phyloP scores from a whole-genome alignment of 495 filamentous ascomycete species.

The Xanthoparmelia taractica region DNA sequence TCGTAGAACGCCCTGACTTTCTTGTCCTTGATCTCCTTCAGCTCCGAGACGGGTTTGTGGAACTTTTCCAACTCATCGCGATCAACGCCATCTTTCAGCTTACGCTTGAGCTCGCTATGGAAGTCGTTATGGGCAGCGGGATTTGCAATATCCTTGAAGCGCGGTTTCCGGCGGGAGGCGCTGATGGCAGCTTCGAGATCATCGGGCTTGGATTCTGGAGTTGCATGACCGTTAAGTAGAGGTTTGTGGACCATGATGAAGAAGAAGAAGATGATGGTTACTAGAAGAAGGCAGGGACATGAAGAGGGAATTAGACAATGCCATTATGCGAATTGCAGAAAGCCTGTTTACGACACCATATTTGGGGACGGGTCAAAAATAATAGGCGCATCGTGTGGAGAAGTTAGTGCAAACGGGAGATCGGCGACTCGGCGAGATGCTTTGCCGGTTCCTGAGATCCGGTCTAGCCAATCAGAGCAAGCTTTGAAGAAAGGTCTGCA shows the following conservation, averaged over 20 bases:
- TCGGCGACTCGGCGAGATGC: not conserved
- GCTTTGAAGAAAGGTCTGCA: too few relatives aligned
- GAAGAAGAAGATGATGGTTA: too few relatives aligned
- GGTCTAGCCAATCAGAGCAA: constrained; percentile 9
- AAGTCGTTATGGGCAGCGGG: constrained; percentile 20
- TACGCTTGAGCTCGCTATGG: constrained; percentile 35
- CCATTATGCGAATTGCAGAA: too few relatives aligned
- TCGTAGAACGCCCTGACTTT: constrained; percentile 42
- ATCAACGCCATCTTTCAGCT: constrained; percentile 39
- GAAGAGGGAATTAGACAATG: not conserved
- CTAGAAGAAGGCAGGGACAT: not conserved
- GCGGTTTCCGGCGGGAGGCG: constrained; percentile 16
- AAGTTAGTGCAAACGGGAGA: constrained; percentile 7
- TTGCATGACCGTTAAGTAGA: constrained; percentile 8
- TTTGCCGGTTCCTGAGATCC: constrained; percentile 11
- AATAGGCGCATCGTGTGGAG: constrained; percentile 1
- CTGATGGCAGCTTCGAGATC: constrained; percentile 25
- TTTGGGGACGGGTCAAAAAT: not conserved
- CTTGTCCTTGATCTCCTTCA: constrained; percentile 42
- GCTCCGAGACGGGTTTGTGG: constrained; percentile 39
- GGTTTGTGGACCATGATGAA: constrained; percentile 16
- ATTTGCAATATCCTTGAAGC: constrained; percentile 20
- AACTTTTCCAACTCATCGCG: constrained; percentile 33
- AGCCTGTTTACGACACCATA: too few relatives aligned
- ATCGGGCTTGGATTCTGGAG: constrained; percentile 16